Evolutionary conservation across 805 yeast species (phyloP).

Genomic region (Spathaspora girioi): DNA sequence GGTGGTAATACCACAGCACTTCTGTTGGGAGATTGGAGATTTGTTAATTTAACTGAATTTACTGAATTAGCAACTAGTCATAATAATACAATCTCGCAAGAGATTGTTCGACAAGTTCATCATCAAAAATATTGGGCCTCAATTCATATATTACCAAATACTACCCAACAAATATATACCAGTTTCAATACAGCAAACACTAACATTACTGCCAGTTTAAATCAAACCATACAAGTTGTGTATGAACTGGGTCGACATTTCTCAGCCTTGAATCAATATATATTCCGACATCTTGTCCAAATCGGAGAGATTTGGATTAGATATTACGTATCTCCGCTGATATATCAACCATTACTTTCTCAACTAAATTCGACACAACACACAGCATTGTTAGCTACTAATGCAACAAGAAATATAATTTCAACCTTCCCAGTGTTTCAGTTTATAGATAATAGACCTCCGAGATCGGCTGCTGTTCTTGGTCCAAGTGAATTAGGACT

Average conservation of each 20-base stretch:
- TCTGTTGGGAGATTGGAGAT: constrained; percentile 16
- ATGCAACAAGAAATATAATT: constrained; percentile 15
- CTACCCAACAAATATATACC: constrained; percentile 21
- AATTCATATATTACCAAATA: constrained; percentile 20
- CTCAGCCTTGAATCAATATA: constrained; percentile 28
- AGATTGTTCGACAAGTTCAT: constrained; percentile 18
- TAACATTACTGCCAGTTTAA: constrained; percentile 10
- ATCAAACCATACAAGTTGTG: constrained; percentile 14
- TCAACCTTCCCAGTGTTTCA: constrained; percentile 20
- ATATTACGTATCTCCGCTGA: constrained; percentile 14
- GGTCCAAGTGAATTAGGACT: constrained; percentile 33
- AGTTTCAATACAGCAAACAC: constrained; percentile 2
- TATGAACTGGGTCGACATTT: constrained; percentile 29
- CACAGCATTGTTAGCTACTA: constrained; percentile 8
- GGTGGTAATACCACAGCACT: constrained; percentile 7
- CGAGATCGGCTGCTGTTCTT: constrained; percentile 17
- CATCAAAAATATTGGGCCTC: constrained; percentile 30
- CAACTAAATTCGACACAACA: constrained; percentile 13
- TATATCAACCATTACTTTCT: constrained; percentile 15
- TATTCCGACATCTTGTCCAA: constrained; percentile 17
- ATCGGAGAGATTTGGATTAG: constrained; percentile 19
- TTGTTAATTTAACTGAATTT: constrained; percentile 12
- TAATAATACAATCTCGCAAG: constrained; percentile 17
- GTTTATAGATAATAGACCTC: constrained; percentile 18
- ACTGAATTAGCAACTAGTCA: constrained; percentile 11